Conservation (phyloP, 2,329 filamentous ascomycete genomes). For the Fusarium tjaetaba region DNA sequence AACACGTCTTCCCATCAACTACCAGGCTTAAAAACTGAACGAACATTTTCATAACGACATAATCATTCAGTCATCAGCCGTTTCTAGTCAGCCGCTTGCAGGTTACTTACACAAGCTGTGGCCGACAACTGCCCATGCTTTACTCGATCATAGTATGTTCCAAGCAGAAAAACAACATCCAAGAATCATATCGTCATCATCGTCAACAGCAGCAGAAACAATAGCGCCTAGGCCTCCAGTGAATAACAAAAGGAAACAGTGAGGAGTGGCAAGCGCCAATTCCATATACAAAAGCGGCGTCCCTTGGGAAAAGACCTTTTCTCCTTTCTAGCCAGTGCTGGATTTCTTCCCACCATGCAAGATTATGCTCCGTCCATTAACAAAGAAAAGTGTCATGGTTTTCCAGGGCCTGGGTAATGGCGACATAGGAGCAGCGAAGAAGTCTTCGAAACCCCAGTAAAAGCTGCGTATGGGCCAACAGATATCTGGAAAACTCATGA, state of each 20-base stretch:
- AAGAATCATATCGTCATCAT: conserved; percentile 35
- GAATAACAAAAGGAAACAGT: conserved; percentile 17
- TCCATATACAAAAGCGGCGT: conserved; percentile 22
- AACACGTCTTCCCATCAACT: conserved; percentile 13
- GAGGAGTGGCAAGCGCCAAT: conserved; percentile 36
- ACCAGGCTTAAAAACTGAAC: conserved; percentile 20
- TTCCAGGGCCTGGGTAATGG: conserved; percentile 8
- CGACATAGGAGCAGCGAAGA: conserved; percentile 34
- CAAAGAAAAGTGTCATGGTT: conserved; percentile 18
- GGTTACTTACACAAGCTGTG: conserved; percentile 42
- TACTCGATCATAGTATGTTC: conserved; percentile 42
- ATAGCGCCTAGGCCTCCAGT: conserved; percentile 17
- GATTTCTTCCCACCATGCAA: conserved; percentile 31
- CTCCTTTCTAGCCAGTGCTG: conserved; percentile 45
- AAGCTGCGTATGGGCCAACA: conserved; percentile 34
- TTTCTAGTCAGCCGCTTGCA: conserved; percentile 41
- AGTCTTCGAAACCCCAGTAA: conserved; percentile 38
- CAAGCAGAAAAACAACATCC: conserved; percentile 37
- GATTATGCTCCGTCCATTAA: conserved; percentile 39
- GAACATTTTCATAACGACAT: conserved; percentile 43
- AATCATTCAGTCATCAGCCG: conserved; percentile 47
- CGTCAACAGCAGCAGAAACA: conserved; percentile 22
- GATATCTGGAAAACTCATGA: conserved; percentile 44
- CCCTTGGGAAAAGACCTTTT: conserved; percentile 29
- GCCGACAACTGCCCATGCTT: conserved; percentile 37